Evolutionary conservation across 192 early-diverging fungal genomes (phyloP), one percentile per base, ranked within the genome.

Genomic region (Rhizophagus prolifer): DNA sequence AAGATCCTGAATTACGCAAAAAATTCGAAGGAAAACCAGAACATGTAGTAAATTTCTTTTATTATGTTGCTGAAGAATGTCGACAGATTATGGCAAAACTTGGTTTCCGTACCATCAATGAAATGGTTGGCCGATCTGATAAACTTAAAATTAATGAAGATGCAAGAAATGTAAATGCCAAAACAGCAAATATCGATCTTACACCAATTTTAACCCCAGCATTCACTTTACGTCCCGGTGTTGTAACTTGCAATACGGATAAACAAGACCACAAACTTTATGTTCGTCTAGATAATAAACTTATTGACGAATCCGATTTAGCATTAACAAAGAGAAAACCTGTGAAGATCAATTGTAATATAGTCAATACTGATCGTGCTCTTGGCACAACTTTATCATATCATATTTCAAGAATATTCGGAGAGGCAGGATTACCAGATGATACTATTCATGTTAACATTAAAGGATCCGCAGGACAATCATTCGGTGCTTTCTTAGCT

Each of bases 21-120:
- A 97, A 97, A 88, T 99, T 99, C 82, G 92, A 87, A 63, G 97
- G 97, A 25, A 84, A 86, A 70, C 96, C 97, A n/a, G 97, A 99
- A 82, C 91, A 99, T 72, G 95, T 99, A 25, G 86, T 99, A 80
- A 98, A 99, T 87, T 99, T 99, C 88, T 99, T 99, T 90, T 91
- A 91, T 89, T 99, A 96, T 82, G 87, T 99, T 78, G 95, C 95
- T 31, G 97, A 99, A 81, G 96, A 99, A 76, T 82, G 92, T 78
- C 93, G 97, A 70, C 82, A 86, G 31, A 91, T 97, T 81, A 99
- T 99, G 97, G 95, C 97, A 30, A 86, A 86, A 70, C 93, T 99
- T 36, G 97, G 97, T 58, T 92, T 94, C 90, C 93, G 95, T 79
- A 91, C 92, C 21, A 90, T 99, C 74, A 91, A 95, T 79, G 96